phyloP scores from a whole-genome alignment of 345 rosid genomes.

The Cardiospermum halicacabum region DNA sequence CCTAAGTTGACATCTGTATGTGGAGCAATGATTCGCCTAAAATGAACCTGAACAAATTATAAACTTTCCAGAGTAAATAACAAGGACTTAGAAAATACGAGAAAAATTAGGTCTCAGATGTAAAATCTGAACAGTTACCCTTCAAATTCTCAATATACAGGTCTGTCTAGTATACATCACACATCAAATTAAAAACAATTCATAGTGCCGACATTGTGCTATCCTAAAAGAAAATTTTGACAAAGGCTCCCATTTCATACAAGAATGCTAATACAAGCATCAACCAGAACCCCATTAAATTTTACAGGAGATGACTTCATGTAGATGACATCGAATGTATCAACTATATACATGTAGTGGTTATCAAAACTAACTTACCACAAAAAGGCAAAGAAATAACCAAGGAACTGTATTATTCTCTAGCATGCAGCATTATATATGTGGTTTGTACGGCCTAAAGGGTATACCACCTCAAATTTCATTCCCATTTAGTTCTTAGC shows the following conservation, averaged over 20 bases:
- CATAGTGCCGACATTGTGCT: neutral
- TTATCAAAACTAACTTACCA: neutral
- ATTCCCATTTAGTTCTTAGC: neutral
- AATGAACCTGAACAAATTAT: constrained; percentile 68
- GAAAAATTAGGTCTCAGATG: neutral
- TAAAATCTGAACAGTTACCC: neutral
- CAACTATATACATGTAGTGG: neutral
- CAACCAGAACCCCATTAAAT: neutral
- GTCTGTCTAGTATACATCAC: neutral
- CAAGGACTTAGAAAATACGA: neutral
- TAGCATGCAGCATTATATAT: neutral
- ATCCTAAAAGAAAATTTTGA: neutral
- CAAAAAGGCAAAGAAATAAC: neutral
- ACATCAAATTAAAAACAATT: neutral
- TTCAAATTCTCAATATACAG: neutral
- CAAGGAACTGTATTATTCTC: no score
- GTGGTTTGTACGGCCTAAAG: neutral
- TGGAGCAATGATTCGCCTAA: constrained; percentile 86
- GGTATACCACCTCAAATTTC: neutral
- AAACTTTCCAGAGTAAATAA: neutral
- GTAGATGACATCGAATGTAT: neutral
- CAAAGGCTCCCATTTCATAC: neutral
- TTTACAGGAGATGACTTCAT: neutral
- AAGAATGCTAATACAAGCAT: neutral
- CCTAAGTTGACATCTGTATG: constrained; percentile 92